Evolutionary conservation across 257 asterid species (phyloP).

Genomic region (Linaria vulgaris): DNA sequence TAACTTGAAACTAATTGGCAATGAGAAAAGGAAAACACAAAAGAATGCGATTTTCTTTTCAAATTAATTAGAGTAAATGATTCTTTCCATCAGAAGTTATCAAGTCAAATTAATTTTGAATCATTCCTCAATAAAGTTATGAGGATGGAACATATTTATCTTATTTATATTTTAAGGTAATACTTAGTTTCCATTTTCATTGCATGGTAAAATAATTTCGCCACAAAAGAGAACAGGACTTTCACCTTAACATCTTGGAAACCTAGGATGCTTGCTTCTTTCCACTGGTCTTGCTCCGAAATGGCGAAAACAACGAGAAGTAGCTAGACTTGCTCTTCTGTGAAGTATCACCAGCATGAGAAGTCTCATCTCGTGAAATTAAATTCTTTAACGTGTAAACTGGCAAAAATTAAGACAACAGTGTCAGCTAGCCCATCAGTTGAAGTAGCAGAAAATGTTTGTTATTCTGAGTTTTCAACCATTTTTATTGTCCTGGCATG

Average conservation of each 20-base stretch:
- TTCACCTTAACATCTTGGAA: background rate
- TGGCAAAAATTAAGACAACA: conserved; percentile 31
- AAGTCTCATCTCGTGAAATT: conserved; percentile 65
- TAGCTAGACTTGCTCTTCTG: conserved; percentile 83
- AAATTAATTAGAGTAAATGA: no score
- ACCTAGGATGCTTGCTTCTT: conserved; percentile 54
- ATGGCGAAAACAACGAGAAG: conserved; percentile 76
- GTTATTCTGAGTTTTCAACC: background rate
- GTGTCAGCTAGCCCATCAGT: background rate
- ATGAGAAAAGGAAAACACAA: no score
- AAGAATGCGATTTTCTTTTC: no score
- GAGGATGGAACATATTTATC: no score
- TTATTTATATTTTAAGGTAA: no score
- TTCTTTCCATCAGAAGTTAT: no score
- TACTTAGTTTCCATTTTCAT: no score
- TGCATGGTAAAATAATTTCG: background rate
- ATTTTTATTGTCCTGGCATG: conserved; percentile 4
- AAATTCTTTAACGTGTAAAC: conserved; percentile 77
- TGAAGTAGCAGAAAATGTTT: no score
- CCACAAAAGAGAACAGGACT: conserved; percentile 2
- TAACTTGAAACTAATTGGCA: no score
- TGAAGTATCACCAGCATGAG: conserved; percentile 47
- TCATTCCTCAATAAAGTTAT: no score
- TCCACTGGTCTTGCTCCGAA: conserved; percentile 68
- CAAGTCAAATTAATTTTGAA: no score